These are phyloP conservation scores for Capsella rubella DNA, from an alignment of 441 rosid genomes.

Conservation along the genomic window DNA sequence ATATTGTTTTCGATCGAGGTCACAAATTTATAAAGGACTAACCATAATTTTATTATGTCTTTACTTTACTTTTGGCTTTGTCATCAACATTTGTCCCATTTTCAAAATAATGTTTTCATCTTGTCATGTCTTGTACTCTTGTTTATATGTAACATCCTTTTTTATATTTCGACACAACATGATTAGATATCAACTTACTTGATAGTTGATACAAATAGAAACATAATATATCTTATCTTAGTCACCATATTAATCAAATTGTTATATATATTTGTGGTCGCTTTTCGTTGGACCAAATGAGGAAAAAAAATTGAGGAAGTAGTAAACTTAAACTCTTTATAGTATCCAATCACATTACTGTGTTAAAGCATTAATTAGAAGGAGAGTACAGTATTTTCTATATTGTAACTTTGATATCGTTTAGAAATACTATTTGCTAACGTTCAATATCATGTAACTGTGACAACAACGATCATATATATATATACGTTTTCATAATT, in stretches of 20 bases:
- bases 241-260: background rate
- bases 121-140: background rate
- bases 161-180: background rate
- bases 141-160: background rate
- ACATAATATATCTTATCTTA: background rate
- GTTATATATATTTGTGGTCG: background rate
- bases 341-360: background rate
- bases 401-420: too few species aligned
- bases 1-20: slow-evolving; percentile 24
- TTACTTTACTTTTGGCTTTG: slow-evolving; percentile 26
- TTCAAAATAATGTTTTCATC: background rate
- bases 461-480: too few species aligned
- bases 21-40: background rate
- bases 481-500: too few species aligned
- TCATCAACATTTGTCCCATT: slow-evolving; percentile 37
- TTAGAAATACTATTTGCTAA: too few species aligned
- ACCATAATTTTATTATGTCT: slow-evolving; percentile 15
- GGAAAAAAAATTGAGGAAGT: background rate
- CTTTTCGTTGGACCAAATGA: background rate
- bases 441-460: too few species aligned
- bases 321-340: too few species aligned
- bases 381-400: background rate
- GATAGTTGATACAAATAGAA: background rate
- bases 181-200: slow-evolving; percentile 30
- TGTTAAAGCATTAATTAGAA: background rate